Evolutionary conservation across 805 yeast species (phyloP), one percentile per base, ranked within the genome.

Genomic region (Lachancea meyersii): DNA sequence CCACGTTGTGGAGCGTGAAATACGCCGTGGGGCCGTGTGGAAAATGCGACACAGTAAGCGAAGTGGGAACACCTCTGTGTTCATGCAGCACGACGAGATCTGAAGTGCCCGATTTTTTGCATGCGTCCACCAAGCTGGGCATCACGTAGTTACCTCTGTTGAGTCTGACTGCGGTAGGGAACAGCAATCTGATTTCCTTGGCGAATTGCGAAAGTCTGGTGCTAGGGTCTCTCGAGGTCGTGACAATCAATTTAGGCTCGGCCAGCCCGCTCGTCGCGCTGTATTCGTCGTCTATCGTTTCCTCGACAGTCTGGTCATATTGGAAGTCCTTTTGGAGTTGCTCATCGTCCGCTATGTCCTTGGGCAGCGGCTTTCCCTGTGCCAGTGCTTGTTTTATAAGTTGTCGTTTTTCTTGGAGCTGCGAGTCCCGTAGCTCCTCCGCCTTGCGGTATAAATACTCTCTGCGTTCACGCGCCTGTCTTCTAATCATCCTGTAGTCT

Each of bases 1-100:
- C 88, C 41, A 93, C 97, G 57, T 93, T 93, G 65, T 93, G 97
- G 44, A 93, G 69, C 9, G 97, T 86, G 71, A 93, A 93, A 35
- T 85, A 82, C 26, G 93, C 94, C 2, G 97, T 85, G 16, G 98
- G 99, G 0, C 99, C 99, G 61, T 93, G 96, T 3, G 98, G 99
- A 63, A 93, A 85, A 70, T 93, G 99, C 26, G 93, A 82, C 21
- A 93, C 69, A 1, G 97, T 91, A 46, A 93, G 57, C 1, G 96
- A 86, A 0, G 96, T 89, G 40, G 99, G 99, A 0, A 86, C 91
- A 76, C 99, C 99, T 66, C 99, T 76, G 65, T 93, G 98, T 61
- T 93, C 99, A 61, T 93, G 97, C 18, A 93, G 67, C 3, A 93
- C 74, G 19, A 93, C 70, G 52, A 93, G 67, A 61, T 93, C 99